phyloP scores from a whole-genome alignment of 2,329 filamentous ascomycete genomes.

The Didymella pinodella region DNA sequence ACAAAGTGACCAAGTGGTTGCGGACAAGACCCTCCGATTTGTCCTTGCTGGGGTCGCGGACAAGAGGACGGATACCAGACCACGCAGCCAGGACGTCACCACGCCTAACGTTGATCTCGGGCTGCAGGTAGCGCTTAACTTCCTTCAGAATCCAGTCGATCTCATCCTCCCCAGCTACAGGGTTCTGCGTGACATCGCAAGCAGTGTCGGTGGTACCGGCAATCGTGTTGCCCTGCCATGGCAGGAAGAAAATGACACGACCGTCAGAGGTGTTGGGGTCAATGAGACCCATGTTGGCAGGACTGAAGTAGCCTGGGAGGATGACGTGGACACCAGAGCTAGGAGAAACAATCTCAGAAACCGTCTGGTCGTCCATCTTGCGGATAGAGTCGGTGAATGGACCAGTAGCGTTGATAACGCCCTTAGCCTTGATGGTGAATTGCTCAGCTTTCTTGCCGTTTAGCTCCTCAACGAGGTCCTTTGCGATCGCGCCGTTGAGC shows the following conservation, averaged over 20 bases:
- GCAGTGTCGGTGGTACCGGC: constrained; percentile 87
- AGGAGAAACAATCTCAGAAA: constrained; percentile 82
- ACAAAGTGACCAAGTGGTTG: constrained; percentile 83
- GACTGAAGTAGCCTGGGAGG: constrained; percentile 85
- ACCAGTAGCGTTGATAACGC: constrained; percentile 87
- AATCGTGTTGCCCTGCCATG: constrained; percentile 93
- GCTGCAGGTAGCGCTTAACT: constrained; percentile 80
- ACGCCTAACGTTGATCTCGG: constrained; percentile 83
- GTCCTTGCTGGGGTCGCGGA: constrained; percentile 83
- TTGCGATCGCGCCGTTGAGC: constrained; percentile 76
- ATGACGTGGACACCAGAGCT: constrained; percentile 87
- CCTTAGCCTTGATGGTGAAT: constrained; percentile 78
- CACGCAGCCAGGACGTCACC: constrained; percentile 90
- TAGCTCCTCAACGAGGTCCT: constrained; percentile 72
- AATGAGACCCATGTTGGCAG: constrained; percentile 85
- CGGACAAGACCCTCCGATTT: constrained; percentile 88
- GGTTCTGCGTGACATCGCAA: constrained; percentile 74
- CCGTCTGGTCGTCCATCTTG: constrained; percentile 78
- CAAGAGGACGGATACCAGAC: constrained; percentile 86
- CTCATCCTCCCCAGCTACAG: constrained; percentile 80
- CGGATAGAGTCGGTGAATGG: constrained; percentile 87
- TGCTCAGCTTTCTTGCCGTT: constrained; percentile 69
- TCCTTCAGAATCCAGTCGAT: constrained; percentile 89
- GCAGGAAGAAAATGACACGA: constrained; percentile 90
- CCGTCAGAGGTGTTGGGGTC: constrained; percentile 88